Evolutionary conservation across 1,139 yeast species (phyloP).

Genomic region (Komagataea norvegica): DNA sequence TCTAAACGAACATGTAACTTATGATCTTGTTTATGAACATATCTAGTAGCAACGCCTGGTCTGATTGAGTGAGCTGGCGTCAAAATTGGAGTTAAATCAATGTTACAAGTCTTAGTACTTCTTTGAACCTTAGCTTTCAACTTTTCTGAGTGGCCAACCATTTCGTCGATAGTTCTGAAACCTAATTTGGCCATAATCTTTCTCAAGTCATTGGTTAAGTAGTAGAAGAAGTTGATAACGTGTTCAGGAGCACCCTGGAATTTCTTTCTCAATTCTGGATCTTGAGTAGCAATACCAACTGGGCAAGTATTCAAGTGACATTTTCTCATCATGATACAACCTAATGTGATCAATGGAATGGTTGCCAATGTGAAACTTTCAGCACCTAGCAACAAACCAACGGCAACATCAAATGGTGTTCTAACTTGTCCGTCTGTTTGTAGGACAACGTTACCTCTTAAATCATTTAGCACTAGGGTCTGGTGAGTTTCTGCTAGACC

Average conservation of each 20-base stretch:
- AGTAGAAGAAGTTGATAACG: slow-evolving; percentile 95
- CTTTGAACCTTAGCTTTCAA: slow-evolving; percentile 82
- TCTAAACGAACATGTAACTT: slow-evolving; percentile 88
- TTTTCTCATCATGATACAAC: slow-evolving; percentile 93
- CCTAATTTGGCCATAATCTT: slow-evolving; percentile 92
- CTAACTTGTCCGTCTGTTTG: slow-evolving; percentile 98
- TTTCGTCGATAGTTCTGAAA: slow-evolving; percentile 91
- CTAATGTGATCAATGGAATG: slow-evolving; percentile 94
- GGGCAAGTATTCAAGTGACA: slow-evolving; percentile 95
- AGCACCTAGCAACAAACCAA: slow-evolving; percentile 94
- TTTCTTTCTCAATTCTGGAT: slow-evolving; percentile 87
- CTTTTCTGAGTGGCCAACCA: slow-evolving; percentile 96
- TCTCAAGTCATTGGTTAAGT: slow-evolving; percentile 88
- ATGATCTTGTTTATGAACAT: slow-evolving; percentile 93
- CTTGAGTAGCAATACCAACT: slow-evolving; percentile 98
- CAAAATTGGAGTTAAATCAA: slow-evolving; percentile 86
- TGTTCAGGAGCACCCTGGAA: slow-evolving; percentile 98
- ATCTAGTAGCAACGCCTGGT: slow-evolving; percentile 96
- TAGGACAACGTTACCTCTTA: slow-evolving; percentile 90
- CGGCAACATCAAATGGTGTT: slow-evolving; percentile 90
- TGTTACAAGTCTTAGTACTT: slow-evolving; percentile 84
- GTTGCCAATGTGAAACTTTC: slow-evolving; percentile 99
- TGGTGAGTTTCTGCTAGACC: slow-evolving; percentile 98
- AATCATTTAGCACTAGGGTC: slow-evolving; percentile 89
- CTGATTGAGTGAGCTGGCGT: slow-evolving; percentile 96